These are phyloP conservation scores for Gnetum montanum DNA, from an alignment of 75 land plant species.

Conservation along the genomic window DNA sequence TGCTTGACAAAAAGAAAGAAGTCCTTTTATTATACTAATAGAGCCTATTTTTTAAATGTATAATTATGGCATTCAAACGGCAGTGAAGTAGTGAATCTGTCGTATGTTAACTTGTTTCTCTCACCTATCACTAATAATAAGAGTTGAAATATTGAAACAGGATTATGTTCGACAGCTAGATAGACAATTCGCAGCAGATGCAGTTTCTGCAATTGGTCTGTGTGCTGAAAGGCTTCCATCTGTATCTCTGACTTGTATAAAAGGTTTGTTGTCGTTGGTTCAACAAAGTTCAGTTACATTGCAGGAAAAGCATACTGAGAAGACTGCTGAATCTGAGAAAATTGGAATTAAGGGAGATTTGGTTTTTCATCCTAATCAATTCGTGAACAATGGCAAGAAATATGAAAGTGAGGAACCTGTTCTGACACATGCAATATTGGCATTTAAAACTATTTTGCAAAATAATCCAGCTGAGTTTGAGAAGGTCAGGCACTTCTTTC, in stretches of 20 bases:
- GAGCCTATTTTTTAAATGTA: too few relatives aligned
- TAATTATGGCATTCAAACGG: too few relatives aligned
- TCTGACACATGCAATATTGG: slow-evolving; percentile 75
- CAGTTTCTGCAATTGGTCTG: slow-evolving; percentile 83
- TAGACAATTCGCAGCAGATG: slow-evolving; percentile 82
- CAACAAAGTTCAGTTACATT: slow-evolving; percentile 23
- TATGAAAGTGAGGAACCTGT: slow-evolving; percentile 44
- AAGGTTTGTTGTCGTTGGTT: slow-evolving; percentile 55
- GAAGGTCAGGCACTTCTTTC: slow-evolving; percentile 28
- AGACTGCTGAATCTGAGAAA: slow-evolving; percentile 2
- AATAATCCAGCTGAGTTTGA: slow-evolving; percentile 47
- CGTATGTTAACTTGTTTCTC: too few relatives aligned
- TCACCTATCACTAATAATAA: too few relatives aligned
- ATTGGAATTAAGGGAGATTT: slow-evolving; percentile 2
- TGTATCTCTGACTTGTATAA: slow-evolving; percentile 49
- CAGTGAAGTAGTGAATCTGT: too few relatives aligned
- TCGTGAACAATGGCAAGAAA: neutral
- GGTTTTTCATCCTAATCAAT: neutral
- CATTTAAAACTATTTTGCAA: slow-evolving; percentile 64
- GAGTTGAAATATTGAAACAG: too few relatives aligned
- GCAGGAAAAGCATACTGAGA: slow-evolving; percentile 1
- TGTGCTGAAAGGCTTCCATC: slow-evolving; percentile 68
- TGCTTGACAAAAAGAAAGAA: too few relatives aligned
- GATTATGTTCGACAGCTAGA: slow-evolving; percentile 87
- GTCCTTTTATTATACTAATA: too few relatives aligned